Conservation (phyloP, 495 filamentous ascomycete species). For the Tuber umbilicatum region DNA sequence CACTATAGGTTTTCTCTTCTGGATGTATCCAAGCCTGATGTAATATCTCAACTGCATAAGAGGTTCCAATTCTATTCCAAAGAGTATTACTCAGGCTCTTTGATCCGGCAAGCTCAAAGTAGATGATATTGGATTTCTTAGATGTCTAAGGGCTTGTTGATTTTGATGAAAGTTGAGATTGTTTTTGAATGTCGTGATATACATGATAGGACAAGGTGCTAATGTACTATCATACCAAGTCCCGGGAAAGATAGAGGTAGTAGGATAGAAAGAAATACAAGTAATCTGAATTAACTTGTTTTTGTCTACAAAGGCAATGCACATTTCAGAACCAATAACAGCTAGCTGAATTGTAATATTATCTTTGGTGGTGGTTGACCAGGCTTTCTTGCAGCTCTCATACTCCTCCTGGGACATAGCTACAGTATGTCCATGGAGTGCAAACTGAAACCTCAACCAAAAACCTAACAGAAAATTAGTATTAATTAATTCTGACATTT, state of each 20-base stretch:
- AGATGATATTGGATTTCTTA: neutral
- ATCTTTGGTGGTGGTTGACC: neutral
- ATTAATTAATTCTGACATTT: neutral
- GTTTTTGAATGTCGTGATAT: neutral
- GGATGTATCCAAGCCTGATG: slow-evolving; percentile 5
- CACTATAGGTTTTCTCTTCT: neutral
- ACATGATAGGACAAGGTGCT: neutral
- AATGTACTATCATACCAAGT: neutral
- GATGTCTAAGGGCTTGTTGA: neutral
- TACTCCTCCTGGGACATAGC: neutral
- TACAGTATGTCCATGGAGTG: slow-evolving; percentile 5
- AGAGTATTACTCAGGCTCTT: neutral
- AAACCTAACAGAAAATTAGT: neutral
- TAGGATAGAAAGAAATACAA: neutral
- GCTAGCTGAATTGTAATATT: neutral
- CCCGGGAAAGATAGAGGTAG: neutral
- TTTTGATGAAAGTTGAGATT: neutral
- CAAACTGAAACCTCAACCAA: slow-evolving; percentile 4
- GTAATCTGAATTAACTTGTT: neutral
- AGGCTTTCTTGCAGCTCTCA: neutral
- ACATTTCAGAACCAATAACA: slow-evolving; percentile 10
- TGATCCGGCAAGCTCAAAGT: slow-evolving; percentile 5
- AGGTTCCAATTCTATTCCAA: slow-evolving; percentile 10
- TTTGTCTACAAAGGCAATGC: slow-evolving; percentile 6
- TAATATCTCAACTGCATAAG: slow-evolving; percentile 11